Conservation (phyloP, 192 early-diverging fungal species). For the Helicostylum pulchrum region DNA sequence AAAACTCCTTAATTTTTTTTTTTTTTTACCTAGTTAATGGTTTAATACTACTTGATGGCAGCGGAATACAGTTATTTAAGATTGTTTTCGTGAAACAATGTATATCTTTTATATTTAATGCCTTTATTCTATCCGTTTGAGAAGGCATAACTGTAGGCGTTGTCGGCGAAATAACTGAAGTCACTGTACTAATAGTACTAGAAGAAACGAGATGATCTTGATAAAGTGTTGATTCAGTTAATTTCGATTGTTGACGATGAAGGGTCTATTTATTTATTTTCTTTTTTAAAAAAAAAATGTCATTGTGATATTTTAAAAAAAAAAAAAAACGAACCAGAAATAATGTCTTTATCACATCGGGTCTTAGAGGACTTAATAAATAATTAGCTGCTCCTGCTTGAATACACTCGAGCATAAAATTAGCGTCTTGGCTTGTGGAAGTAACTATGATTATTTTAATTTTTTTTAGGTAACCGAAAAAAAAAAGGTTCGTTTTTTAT, state of each 20-base stretch:
- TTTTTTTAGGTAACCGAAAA: neutral
- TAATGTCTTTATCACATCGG: constrained; percentile 33
- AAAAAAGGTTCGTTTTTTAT: neutral
- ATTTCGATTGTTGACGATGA: constrained; percentile 1
- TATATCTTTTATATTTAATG: neutral
- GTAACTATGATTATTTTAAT: constrained; percentile 7
- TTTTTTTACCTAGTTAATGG: constrained; percentile 7
- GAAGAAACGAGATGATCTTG: constrained; percentile 10
- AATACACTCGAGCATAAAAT: constrained; percentile 35
- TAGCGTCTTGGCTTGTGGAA: constrained; percentile 14
- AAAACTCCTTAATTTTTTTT: neutral
- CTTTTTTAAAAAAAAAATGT: too few species aligned
- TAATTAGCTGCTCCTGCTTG: constrained; percentile 35
- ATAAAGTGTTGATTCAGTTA: constrained; percentile 9
- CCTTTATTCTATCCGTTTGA: constrained; percentile 1
- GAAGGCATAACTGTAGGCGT: constrained; percentile 7
- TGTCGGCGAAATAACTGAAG: constrained; percentile 10
- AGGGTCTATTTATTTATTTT: neutral
- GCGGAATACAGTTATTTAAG: constrained; percentile 17
- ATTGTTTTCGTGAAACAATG: constrained; percentile 13
- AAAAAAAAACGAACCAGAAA: constrained; percentile 34
- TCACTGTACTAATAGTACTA: constrained; percentile 17
- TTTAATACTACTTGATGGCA: neutral
- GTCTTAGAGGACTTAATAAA: constrained; percentile 25
- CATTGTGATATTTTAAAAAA: too few species aligned